Evolutionary conservation across 345 rosid species (phyloP).

Genomic region (Capsella bursapastoris): DNA sequence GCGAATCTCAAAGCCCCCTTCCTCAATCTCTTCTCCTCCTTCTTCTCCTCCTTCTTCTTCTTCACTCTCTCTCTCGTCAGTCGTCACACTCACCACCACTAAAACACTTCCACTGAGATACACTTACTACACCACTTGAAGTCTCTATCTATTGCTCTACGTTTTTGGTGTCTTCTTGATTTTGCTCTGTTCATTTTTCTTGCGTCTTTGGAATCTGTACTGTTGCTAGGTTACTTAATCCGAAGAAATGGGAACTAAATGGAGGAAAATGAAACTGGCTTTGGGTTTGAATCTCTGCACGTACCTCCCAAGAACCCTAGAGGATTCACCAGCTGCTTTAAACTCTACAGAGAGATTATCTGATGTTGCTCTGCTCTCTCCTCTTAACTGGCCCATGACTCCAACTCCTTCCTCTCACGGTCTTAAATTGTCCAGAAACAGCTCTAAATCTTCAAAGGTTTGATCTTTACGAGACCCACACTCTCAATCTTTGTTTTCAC

Average conservation of each 20-base stretch:
- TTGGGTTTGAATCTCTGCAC: constrained; percentile 75
- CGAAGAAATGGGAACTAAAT: constrained; percentile 71
- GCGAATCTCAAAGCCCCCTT: constrained; percentile 41
- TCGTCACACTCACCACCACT: constrained; percentile 27
- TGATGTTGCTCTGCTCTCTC: constrained; percentile 82
- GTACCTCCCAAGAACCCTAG: constrained; percentile 65
- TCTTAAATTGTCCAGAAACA: constrained; percentile 63
- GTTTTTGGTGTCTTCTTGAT: constrained; percentile 12
- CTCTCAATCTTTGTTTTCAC: constrained; percentile 33
- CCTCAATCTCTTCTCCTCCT: constrained; percentile 34
- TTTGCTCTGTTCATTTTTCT: neutral
- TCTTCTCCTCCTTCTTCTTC: constrained; percentile 2
- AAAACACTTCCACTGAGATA: constrained; percentile 23
- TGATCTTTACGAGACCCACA: constrained; percentile 32
- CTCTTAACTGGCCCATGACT: constrained; percentile 72
- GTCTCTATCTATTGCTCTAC: neutral
- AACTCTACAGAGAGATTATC: constrained; percentile 72
- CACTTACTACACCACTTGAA: constrained; percentile 20
- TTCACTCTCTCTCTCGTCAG: constrained; percentile 9
- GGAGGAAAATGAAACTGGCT: constrained; percentile 86
- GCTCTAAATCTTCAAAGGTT: constrained; percentile 92
- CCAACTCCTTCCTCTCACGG: constrained; percentile 83
- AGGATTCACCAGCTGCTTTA: constrained; percentile 51
- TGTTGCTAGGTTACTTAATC: constrained; percentile 24
- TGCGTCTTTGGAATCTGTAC: neutral